A percentile compares a stretch with the other conserved stretches of the same genome.
These are phyloP conservation scores for Paxillus rubicundulus DNA, from an alignment of 768 basidiomycete genomes.

Conservation along the genomic window DNA sequence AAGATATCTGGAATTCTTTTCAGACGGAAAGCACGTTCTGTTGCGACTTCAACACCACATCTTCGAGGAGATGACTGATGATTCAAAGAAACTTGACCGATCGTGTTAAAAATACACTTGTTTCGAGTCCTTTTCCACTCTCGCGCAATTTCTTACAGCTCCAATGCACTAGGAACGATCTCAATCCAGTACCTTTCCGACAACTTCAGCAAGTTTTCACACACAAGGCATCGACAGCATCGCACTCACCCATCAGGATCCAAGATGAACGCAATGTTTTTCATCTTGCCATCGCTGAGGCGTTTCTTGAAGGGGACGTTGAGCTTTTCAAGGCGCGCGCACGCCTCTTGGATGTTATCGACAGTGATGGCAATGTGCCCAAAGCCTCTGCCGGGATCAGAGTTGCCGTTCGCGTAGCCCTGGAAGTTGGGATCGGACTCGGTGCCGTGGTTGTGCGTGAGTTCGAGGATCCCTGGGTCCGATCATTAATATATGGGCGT, in stretches of 20 bases:
- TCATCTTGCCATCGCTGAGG: constrained; percentile 84
- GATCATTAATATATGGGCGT: not conserved
- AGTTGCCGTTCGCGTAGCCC: constrained; percentile 85
- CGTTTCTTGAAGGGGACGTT: constrained; percentile 87
- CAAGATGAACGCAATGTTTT: constrained; percentile 76
- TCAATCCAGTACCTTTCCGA: constrained; percentile 61
- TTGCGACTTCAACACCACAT: no score
- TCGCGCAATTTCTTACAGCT: constrained; percentile 16
- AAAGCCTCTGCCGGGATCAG: constrained; percentile 73
- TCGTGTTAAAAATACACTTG: constrained; percentile 1
- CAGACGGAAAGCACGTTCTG: no score
- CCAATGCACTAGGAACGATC: constrained; percentile 40
- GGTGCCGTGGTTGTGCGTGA: constrained; percentile 89
- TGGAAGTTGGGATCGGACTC: constrained; percentile 74
- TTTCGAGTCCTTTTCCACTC: not conserved
- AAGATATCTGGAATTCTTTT: no score
- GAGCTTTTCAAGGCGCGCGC: constrained; percentile 75
- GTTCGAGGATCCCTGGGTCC: constrained; percentile 68
- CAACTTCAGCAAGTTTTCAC: not conserved
- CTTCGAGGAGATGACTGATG: no score
- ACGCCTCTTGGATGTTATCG: constrained; percentile 78
- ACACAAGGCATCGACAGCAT: not conserved
- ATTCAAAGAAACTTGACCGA: not conserved
- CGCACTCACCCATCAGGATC: constrained; percentile 73
- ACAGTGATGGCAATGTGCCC: constrained; percentile 90